Base-by-base conservation (phyloP, 2,329 filamentous ascomycete species). In the Cladobotryum mycophilum region DNA sequence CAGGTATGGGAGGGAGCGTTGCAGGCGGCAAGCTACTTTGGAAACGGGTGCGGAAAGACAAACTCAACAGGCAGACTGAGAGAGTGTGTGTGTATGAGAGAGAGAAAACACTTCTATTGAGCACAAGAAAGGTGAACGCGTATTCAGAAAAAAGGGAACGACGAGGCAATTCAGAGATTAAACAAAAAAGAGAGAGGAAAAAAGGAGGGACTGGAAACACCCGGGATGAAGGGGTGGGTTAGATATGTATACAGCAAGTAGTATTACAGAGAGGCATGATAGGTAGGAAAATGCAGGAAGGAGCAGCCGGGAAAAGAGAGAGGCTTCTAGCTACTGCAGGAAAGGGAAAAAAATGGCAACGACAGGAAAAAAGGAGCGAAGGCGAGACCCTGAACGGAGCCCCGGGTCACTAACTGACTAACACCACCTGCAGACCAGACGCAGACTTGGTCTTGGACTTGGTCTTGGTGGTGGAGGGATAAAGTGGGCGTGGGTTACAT, bases 361-460 rank as follows among this genome's bases (percentile, higher is more conserved):
- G 36, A 17, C 36, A 17, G 44, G 30, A 36, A 37, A 53, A 53
- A 53, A 53, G 48, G 48, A 48, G 48, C 44, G 35, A 46, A 44
- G 45, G 45, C 20, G 34, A 33, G 51, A 53, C 51, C 51, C 51
- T 53, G 47, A 49, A 53, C 51, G 47, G 47, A 53, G 51, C 44
- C 38, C 38, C 38, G 17, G 38, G 38, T 4, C 38, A 20, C 25
- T 30, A 11, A 30, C 25, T 40, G 37, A 40, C 37, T 41, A 15
- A 41, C 38, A 41, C 38, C 38, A 41, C 38, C 38, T 41, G 38
- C 38, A 41, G 38, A 41, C 38, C 38, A 41, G 38, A 41, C 38
- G 38, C 38, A 30, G 25, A 41, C 38, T 17, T 41, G 13, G 25
- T 17, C 14, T n/a, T 40, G 37, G n/a, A 2, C 37, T 18, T 40